These are phyloP conservation scores for Haplosporangium gracile DNA, from an alignment of 192 early-diverging fungal species.

Conservation along the genomic window DNA sequence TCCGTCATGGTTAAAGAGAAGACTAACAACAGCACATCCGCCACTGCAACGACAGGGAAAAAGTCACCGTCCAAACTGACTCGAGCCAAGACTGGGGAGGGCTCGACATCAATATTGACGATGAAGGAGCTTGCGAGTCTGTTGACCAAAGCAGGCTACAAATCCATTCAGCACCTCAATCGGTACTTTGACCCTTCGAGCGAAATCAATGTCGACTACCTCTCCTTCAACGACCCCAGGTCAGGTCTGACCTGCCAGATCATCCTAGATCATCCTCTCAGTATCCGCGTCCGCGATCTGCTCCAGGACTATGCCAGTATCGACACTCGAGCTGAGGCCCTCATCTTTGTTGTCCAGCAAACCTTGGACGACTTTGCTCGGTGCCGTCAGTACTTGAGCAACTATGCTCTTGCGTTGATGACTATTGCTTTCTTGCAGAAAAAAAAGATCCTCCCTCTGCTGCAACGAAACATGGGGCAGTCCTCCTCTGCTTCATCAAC, in stretches of 20 bases:
- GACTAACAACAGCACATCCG: neutral
- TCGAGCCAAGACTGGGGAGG: neutral
- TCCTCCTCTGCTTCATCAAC: neutral
- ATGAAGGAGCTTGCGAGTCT: neutral
- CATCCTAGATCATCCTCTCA: neutral
- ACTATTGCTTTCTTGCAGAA: slow-evolving; percentile 1
- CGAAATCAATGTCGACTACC: slow-evolving; percentile 1
- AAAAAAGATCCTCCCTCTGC: neutral
- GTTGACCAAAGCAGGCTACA: neutral
- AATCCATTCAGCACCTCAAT: neutral
- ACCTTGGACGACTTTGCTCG: neutral
- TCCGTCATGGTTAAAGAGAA: neutral
- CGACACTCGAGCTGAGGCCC: neutral
- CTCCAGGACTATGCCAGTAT: neutral
- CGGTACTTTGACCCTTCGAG: neutral
- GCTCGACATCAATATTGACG: neutral
- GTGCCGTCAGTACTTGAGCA: neutral
- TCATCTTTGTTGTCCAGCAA: slow-evolving; percentile 1
- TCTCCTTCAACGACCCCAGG: neutral
- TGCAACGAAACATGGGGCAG: neutral
- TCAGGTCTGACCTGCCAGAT: neutral
- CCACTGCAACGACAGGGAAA: neutral
- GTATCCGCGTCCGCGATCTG: neutral
- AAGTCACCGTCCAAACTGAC: neutral
- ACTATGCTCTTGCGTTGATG: slow-evolving; percentile 8